Conservation (phyloP, 495 filamentous ascomycete genomes). For the Podospora didyma region DNA sequence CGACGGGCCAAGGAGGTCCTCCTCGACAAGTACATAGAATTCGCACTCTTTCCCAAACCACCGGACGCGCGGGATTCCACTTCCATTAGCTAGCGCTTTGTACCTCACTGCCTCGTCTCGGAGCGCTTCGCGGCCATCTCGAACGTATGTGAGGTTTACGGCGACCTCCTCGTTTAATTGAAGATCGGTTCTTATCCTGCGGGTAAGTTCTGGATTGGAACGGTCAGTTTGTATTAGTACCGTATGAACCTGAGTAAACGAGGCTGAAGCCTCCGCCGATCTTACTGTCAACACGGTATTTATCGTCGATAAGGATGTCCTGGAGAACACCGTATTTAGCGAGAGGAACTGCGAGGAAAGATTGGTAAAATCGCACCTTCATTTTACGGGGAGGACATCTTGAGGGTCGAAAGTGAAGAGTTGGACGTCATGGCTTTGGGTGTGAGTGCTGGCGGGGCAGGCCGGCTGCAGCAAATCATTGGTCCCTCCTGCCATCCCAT, state of each 20-base stretch:
- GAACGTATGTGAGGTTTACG: constrained; percentile 28
- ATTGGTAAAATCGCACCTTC: too few relatives aligned
- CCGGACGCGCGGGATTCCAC: constrained; percentile 30
- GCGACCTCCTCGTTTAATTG: constrained; percentile 29
- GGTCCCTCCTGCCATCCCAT: too few relatives aligned
- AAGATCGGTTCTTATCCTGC: constrained; percentile 18
- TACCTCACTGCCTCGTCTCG: constrained; percentile 23
- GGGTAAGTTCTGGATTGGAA: too few relatives aligned
- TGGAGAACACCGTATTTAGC: neutral
- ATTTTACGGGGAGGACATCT: too few relatives aligned
- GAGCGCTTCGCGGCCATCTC: constrained; percentile 16
- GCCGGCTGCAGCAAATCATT: too few relatives aligned
- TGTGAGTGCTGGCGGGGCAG: too few relatives aligned
- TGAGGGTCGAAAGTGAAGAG: too few relatives aligned
- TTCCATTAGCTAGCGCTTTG: constrained; percentile 16
- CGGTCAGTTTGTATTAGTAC: too few relatives aligned
- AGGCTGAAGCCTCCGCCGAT: constrained; percentile 30
- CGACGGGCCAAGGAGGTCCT: constrained; percentile 37
- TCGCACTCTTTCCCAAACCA: constrained; percentile 27
- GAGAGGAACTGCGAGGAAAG: too few relatives aligned
- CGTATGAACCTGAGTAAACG: constrained; percentile 19
- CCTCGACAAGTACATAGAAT: constrained; percentile 26
- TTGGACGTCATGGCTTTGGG: too few relatives aligned
- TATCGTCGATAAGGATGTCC: constrained; percentile 22
- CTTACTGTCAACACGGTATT: constrained; percentile 22